These are phyloP conservation scores for Eruca vesicaria DNA, from an alignment of 441 rosid species.

Conservation along the genomic window DNA sequence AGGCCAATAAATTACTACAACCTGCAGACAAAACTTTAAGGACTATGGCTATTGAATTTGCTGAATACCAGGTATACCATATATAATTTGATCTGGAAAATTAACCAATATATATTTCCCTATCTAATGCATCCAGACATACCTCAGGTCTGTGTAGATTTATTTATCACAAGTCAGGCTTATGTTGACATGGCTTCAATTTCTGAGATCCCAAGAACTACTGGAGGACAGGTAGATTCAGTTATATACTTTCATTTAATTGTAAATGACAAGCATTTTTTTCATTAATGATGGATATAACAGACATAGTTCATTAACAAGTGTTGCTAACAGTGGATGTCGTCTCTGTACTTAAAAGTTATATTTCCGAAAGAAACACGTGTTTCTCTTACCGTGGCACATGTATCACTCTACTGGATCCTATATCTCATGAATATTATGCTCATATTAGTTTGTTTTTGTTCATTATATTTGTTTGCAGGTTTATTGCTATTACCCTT, in stretches of 20 bases:
- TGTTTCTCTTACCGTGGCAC: not conserved
- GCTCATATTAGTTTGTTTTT: too few species aligned
- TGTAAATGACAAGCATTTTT: not conserved
- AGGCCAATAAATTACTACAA: conserved; percentile 85
- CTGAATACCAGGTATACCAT: conserved; percentile 80
- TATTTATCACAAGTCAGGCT: conserved; percentile 78
- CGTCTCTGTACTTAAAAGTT: too few species aligned
- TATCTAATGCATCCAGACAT: conserved; percentile 7
- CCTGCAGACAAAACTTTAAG: conserved; percentile 82
- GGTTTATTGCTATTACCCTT: conserved; percentile 28
- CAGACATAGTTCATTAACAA: not conserved
- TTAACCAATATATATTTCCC: not conserved
- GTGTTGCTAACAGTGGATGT: not conserved
- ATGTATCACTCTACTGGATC: not conserved
- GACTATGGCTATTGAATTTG: conserved; percentile 93
- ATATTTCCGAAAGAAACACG: not conserved
- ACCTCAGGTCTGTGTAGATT: conserved; percentile 85
- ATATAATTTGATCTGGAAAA: not conserved
- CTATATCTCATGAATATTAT: not conserved
- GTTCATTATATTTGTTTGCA: not conserved
- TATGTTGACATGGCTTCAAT: conserved; percentile 86
- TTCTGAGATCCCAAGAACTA: conserved; percentile 79
- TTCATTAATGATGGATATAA: not conserved
- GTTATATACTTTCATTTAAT: not conserved
- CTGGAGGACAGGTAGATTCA: conserved; percentile 85